These are phyloP conservation scores for Sporisorium reilianum DNA, from an alignment of 1,284 basidiomycete genomes.

Conservation along the genomic window DNA sequence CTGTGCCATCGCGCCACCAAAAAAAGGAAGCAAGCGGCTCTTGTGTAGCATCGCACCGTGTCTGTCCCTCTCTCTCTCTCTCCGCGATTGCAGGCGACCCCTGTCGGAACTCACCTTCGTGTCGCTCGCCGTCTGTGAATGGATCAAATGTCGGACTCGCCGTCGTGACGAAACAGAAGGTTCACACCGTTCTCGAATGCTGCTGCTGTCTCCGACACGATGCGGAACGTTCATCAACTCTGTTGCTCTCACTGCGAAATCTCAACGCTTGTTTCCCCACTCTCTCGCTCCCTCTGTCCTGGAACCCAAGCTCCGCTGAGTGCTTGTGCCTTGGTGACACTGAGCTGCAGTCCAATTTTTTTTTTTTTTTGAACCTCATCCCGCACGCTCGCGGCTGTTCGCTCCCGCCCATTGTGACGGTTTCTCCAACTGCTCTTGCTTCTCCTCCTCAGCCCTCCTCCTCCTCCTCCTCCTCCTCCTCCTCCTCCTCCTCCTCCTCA, in stretches of 20 bases:
- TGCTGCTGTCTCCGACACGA: neutral
- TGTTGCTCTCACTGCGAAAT: neutral
- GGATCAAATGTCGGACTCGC: neutral
- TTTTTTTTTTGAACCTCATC: neutral
- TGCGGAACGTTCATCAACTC: neutral
- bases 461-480: constrained; percentile 4
- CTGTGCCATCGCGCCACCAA: neutral
- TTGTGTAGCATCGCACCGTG: constrained; percentile 9
- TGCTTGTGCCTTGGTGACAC: neutral
- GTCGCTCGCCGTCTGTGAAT: too few species aligned
- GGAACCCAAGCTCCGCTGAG: constrained; percentile 1
- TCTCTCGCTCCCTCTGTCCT: neutral
- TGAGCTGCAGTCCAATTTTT: constrained; percentile 5
- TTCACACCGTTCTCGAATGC: neutral
- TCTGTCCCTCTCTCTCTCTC: neutral
- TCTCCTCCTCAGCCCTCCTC: neutral
- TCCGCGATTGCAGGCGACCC: neutral
- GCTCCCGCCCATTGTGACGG: neutral
- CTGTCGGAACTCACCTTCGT: neutral
- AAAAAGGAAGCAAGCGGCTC: neutral
- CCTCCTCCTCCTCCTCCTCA: neutral
- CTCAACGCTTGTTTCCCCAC: constrained; percentile 1
- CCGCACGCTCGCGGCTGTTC: constrained; percentile 9
- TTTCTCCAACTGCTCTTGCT: neutral
- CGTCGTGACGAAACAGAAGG: neutral